Conservation (phyloP, 2,329 filamentous ascomycete species). For the Stachybotrys chartarum region DNA sequence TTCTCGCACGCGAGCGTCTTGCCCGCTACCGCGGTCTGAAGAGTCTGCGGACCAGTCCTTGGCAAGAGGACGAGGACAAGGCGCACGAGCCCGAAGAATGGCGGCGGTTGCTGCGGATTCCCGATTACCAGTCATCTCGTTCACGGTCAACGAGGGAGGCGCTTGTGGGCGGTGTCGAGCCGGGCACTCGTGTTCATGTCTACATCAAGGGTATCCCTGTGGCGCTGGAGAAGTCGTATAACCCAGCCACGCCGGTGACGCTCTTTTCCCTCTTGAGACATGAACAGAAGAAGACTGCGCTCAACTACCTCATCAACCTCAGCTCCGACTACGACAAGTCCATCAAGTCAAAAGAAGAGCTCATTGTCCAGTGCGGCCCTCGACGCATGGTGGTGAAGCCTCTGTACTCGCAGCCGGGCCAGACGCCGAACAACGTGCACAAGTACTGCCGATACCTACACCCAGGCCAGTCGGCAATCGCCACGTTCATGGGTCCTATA, state of each 20-base stretch:
- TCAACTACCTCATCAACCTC: conserved; percentile 86
- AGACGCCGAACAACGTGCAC: conserved; percentile 92
- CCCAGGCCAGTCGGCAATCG: conserved; percentile 82
- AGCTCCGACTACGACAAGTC: conserved; percentile 68
- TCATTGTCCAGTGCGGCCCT: conserved; percentile 86
- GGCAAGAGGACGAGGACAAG: conserved; percentile 83
- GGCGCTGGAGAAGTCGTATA: conserved; percentile 36
- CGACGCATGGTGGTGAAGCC: conserved; percentile 84
- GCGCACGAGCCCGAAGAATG: conserved; percentile 86
- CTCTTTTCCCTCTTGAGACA: conserved; percentile 86
- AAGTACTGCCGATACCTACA: conserved; percentile 92
- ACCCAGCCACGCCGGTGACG: conserved; percentile 51
- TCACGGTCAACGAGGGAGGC: conserved; percentile 74
- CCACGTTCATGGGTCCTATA: conserved; percentile 81
- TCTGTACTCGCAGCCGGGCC: conserved; percentile 81
- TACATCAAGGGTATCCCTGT: conserved; percentile 53
- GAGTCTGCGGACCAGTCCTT: conserved; percentile 77
- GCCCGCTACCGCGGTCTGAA: conserved; percentile 86
- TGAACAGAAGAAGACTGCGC: conserved; percentile 85
- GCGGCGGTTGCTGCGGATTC: conserved; percentile 75
- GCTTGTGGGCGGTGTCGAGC: conserved; percentile 76
- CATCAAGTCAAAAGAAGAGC: conserved; percentile 84
- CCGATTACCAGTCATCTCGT: conserved; percentile 82
- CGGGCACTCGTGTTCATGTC: conserved; percentile 77
- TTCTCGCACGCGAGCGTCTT: conserved; percentile 77